Evolutionary conservation across 78 protist species (phyloP), one percentile per base, ranked within the genome.

Genomic region (Capsaspora owczarzaki): DNA sequence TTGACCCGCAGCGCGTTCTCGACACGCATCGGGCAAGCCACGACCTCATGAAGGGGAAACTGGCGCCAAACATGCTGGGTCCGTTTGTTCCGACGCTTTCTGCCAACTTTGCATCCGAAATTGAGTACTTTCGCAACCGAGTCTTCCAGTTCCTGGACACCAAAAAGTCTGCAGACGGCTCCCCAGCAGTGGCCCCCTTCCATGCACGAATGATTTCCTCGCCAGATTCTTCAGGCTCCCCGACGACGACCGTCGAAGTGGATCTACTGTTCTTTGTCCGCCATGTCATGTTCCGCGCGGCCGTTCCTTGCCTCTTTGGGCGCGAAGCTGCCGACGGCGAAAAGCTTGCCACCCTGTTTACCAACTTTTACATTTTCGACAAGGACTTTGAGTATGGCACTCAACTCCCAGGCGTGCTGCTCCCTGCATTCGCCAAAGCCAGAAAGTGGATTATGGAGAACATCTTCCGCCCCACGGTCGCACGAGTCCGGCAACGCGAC

Each of bases 361-460:
- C 35, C 43, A 25, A 41, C 4, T 72, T 72, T 20, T 72, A 44
- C 35, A 20, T 14, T 2, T 72, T 29, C 53, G 77, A 72, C 56
- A 41, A 72, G n/a, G 77, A 72, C n/a, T 72, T 72, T 72, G 77
- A 72, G 56, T 72, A 72, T 33, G 77, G 77, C 61, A 25, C 40
- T 29, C 77, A 72, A 14, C 53, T 72, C 37, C 77, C 77, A 2
- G 61, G 25, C 14, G 12, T 72, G 6, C 29, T 31, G 38, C 56
- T 72, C 42, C 47, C 29, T 10, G 35, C 8, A 5, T 72, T 46
- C 53, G 77, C 77, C 49, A 8, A 8, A 6, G 53, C 56, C 25
- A 72, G 42, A 14, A 35, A 41, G 35, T 41, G 66, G 66, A 16
- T 56, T 10, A 56, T 56, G 33, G n/a, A 56, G 33, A 29, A 16